phyloP scores from a whole-genome alignment of 1,139 yeast genomes.

The Scheffersomyces lignicola region DNA sequence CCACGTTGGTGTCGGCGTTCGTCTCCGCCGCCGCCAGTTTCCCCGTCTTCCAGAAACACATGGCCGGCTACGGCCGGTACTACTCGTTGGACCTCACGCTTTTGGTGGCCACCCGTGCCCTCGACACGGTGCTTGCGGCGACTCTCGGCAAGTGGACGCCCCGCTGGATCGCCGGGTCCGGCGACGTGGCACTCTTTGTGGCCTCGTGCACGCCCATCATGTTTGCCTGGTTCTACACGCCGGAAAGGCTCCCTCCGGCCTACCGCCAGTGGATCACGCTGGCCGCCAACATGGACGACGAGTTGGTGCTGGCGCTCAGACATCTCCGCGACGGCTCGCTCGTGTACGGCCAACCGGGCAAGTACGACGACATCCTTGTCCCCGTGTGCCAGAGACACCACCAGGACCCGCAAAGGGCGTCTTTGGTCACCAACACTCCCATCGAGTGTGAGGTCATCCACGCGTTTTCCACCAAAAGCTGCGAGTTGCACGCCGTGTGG shows the following conservation, averaged over 20 bases:
- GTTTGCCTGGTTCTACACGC: slow-evolving; percentile 38
- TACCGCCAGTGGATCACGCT: slow-evolving; percentile 40
- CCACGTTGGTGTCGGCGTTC: slow-evolving; percentile 32
- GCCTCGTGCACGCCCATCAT: slow-evolving; percentile 31
- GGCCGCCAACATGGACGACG: slow-evolving; percentile 43
- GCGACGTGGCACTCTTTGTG: slow-evolving; percentile 32
- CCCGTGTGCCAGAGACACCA: slow-evolving; percentile 29
- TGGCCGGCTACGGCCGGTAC: slow-evolving; percentile 29
- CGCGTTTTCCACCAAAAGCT: slow-evolving; percentile 31
- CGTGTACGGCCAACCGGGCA: slow-evolving; percentile 26
- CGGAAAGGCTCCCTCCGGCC: slow-evolving; percentile 34
- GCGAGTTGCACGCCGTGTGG: slow-evolving; percentile 42
- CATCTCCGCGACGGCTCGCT: slow-evolving; percentile 22
- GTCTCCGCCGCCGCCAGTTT: slow-evolving; percentile 28
- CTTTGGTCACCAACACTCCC: slow-evolving; percentile 22
- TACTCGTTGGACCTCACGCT: slow-evolving; percentile 35
- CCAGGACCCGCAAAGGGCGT: slow-evolving; percentile 24
- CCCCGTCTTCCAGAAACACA: slow-evolving; percentile 32
- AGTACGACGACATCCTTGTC: slow-evolving; percentile 19
- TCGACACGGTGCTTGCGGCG: slow-evolving; percentile 33
- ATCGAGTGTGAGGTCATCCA: slow-evolving; percentile 33
- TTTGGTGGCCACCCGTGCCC: slow-evolving; percentile 36
- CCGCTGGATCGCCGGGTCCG: slow-evolving; percentile 13
- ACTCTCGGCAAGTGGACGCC: slow-evolving; percentile 21
- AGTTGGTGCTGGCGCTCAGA: slow-evolving; percentile 23